Conservation (phyloP, 2,329 filamentous ascomycete genomes). For the Xenoacremonium recifei region DNA sequence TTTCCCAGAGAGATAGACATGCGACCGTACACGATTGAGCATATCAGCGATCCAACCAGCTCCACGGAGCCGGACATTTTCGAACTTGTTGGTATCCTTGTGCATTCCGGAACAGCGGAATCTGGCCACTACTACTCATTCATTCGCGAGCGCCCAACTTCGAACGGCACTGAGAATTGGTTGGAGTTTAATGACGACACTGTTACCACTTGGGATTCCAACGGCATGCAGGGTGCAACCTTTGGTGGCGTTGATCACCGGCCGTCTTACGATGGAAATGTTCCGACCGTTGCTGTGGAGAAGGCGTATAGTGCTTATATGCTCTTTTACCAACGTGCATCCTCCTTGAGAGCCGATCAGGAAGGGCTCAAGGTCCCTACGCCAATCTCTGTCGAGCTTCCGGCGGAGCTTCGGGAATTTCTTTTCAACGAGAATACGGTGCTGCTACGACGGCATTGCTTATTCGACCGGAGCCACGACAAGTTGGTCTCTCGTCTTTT, state of each 20-base stretch:
- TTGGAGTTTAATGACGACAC: constrained; percentile 93
- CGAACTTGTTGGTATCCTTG: constrained; percentile 90
- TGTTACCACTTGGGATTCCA: constrained; percentile 73
- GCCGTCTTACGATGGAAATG: constrained; percentile 42
- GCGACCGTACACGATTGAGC: constrained; percentile 83
- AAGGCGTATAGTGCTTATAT: constrained; percentile 92
- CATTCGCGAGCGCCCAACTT: constrained; percentile 72
- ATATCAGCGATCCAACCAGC: constrained; percentile 64
- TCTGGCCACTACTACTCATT: constrained; percentile 98
- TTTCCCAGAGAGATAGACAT: constrained; percentile 86
- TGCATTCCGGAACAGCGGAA: constrained; percentile 89
- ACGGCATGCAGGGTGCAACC: constrained; percentile 70
- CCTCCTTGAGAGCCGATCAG: constrained; percentile 57
- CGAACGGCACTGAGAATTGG: constrained; percentile 58
- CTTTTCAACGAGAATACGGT: constrained; percentile 72
- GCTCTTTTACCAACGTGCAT: constrained; percentile 89
- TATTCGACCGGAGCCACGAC: constrained; percentile 72
- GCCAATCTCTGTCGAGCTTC: constrained; percentile 43
- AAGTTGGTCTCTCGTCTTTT: constrained; percentile 65
- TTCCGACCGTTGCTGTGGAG: constrained; percentile 52
- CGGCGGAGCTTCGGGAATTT: constrained; percentile 48
- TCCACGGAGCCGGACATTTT: constrained; percentile 70
- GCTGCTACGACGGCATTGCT: constrained; percentile 73
- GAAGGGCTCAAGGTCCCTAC: constrained; percentile 37
- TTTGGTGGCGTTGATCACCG: constrained; percentile 71